A percentile compares a stretch with the other conserved stretches of the same genome.
These are phyloP conservation scores for Gliomastix tumulicola DNA, from an alignment of 2,329 filamentous ascomycete species.

Conservation along the genomic window DNA sequence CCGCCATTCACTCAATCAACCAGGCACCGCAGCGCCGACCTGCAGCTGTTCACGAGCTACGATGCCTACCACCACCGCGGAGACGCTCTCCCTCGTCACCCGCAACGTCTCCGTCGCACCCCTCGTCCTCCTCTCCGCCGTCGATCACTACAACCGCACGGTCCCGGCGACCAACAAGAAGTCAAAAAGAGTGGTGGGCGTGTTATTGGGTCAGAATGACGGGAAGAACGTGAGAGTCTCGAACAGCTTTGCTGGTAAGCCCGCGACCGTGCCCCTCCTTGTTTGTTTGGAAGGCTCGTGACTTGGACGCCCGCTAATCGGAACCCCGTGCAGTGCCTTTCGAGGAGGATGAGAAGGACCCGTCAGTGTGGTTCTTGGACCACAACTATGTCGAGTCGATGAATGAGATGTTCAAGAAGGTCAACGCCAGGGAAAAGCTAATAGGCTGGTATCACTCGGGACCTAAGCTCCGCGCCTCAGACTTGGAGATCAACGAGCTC, in stretches of 20 bases:
- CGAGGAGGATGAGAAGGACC: conserved; percentile 97
- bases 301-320: conserved; percentile 4
- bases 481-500: conserved; percentile 98
- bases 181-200: conserved; percentile 78
- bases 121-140: conserved; percentile 92
- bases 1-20: too few relatives aligned
- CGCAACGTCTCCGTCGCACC: conserved; percentile 95
- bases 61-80: conserved; percentile 96
- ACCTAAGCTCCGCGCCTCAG: conserved; percentile 90
- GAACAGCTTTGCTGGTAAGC: conserved; percentile 92
- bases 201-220: conserved; percentile 90
- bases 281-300: too few relatives aligned
- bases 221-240: conserved; percentile 94
- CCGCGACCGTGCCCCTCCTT: conserved; percentile 4
- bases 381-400: conserved; percentile 99
- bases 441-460: conserved; percentile 99
- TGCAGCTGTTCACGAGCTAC: too few relatives aligned
- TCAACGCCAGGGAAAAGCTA: conserved; percentile 97
- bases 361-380: conserved; percentile 97
- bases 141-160: conserved; percentile 96
- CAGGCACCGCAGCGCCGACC: too few relatives aligned
- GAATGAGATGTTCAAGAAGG: conserved; percentile 99
- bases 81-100: conserved; percentile 90
- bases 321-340: conserved; percentile 66
- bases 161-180: conserved; percentile 67